Base-by-base conservation (phyloP, 495 filamentous ascomycete genomes). In the Penicillium goetzii region DNA sequence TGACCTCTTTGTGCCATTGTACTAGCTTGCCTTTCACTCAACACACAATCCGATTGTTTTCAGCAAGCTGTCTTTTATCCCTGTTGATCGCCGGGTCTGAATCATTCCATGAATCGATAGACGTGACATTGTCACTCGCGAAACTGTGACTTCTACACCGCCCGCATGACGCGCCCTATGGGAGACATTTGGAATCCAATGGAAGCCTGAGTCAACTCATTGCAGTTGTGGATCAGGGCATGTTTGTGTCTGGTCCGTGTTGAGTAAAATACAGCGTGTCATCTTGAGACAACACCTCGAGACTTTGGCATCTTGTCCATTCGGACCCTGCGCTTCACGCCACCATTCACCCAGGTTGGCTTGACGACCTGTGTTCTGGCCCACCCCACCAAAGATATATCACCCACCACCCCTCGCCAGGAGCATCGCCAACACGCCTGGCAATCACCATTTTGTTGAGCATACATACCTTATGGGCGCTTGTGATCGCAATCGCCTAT, bases 161-260 rank as follows among this genome's bases (percentile, higher is more conserved):
- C 36, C 59, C 26, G 50, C 50, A 33, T 58, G 32, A 56, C 62
- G 60, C 69, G 69, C 67, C 72, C 63, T 72, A 28, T 52, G 45
- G 58, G 59, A 68, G 61, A 68, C 67, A 68, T 50, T 59, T 68
- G 56, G 72, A 75, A 75, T 61, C 72, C 26, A 33, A 73, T 75
- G 68, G 72, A 75, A 75, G 47, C 59, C 50, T 65, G 61, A 67
- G 61, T 69, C 61, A 63, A 36, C 63, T 61, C 61, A 60, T 56
- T 43, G 50, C 38, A 32, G 25, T 56, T 45, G 50, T 54, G 33
- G 36, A 38, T 41, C 63, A 43, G 41, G 58, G 32, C 57, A 60
- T 71, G 64, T 68, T 68, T 51, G 67, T 58, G 54, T 52, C 32
- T 69, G 45, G 40, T 40, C 43, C 45, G 17, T 38, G 55, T 40